Base-by-base conservation (phyloP, 768 basidiomycete species). In the Kwoniella dendrophila region DNA sequence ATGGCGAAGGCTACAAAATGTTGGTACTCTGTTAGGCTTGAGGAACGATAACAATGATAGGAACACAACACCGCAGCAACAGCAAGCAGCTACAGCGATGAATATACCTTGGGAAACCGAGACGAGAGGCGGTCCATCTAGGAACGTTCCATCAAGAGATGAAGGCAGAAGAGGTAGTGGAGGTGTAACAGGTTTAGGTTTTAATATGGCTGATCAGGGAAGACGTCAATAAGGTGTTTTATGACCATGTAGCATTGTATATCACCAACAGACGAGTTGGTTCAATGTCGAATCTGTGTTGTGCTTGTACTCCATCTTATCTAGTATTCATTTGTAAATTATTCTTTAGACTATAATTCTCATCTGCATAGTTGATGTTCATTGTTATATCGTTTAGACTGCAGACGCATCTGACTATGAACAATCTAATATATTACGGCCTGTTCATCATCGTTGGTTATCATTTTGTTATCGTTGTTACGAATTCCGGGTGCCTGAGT, bases 1-100 rank as follows among this genome's bases (percentile, higher is more conserved):
- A 18, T 61, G 59, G 59, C 59, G 59, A 20, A 36, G 51, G 44
- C 29, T 61, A 1, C 59, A 61, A 24, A 56, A 62, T 22, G 60
- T 62, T 10, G 60, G 60, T n/a, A 47, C 60, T 14, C 33, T 62
- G 11, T 27, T 62, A 14, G 60, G 60, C n/a, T 32, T 62, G 24
- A 29, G 60, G 32, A 54, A 55, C 43, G 60, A 45, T 50, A 22
- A 58, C 7, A 34, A 32, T 29, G 36, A 24, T 7, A 7, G 14
- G 14, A 29, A 51, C 1, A 51, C 29, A 0, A 11, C n/a, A 11
- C 44, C 16, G 34, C 36, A 26, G 3, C 53, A 38, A 26, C 27
- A 26, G 20, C 34, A 24, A 20, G 16, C 53, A 22, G 24, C 7
- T 6, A 14, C 49, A n/a, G n/a, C 29, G 18, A 51, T 33, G 49